Base-by-base conservation (phyloP, 1,284 basidiomycete genomes). In the Ustilago sp. region DNA sequence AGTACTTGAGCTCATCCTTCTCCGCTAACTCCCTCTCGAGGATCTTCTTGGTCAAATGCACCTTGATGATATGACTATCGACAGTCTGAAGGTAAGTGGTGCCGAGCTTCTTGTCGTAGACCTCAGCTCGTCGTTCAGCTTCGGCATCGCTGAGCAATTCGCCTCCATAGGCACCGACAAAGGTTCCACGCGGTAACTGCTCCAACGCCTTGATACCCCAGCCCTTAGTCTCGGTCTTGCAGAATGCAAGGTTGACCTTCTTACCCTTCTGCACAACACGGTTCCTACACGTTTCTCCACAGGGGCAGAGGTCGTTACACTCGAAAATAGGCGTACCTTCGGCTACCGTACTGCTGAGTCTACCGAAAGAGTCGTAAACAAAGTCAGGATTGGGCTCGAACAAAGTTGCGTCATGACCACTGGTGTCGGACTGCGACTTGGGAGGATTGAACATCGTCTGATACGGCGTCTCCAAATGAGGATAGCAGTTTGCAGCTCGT, bases 21-120 rank as follows among this genome's bases (percentile, higher is more conserved):
- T 53, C 17, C 3, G 67, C 73, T 4, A 72, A 47, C 1, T 76
- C 58, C n/a, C 43, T 48, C 52, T 76, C 69, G 47, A 72, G 43
- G 19, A 73, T 66, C 47, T 77, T 62, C 23, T 77, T 64, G 0
- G 85, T 84, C 13, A 86, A 69, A 51, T 55, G 87, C 57, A 81
- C 87, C 85, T 63, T 78, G 71, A 94, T 87, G 79, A 93, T 89
- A 75, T 90, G 91, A 74, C 91, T 92, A 80, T 95, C 94, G 23
- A 94, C 80, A 73, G 93, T 91, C 77, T 95, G 93, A 2, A 95
- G 88, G 80, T 97, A 97, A 0, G 94, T 95, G 54, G 91, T 88
- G 3, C 92, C 93, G 58, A 91, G 90, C 62, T 68, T 58, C 60
- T 89, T 87, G 80, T 93, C 90, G 83, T 97, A 97, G 17, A 90